Conservation (phyloP, 495 filamentous ascomycete genomes). For the Cenococcum geophilum region DNA sequence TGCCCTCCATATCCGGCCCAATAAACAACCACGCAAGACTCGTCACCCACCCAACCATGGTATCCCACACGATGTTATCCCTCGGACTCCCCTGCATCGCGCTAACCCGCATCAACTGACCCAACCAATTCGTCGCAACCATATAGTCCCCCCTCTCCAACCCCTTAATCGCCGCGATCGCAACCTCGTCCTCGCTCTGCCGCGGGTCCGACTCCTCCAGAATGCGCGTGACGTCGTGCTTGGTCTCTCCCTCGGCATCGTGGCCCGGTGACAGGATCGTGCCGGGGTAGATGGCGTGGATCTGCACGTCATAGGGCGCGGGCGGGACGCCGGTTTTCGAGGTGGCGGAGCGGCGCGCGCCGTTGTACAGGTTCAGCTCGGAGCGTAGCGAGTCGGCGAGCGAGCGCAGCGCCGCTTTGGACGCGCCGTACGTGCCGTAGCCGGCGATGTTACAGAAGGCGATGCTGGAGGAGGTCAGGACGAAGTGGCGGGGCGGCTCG, state of each 20-base stretch:
- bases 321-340: conserved; percentile 33
- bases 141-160: conserved; percentile 77
- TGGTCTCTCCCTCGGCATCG: conserved; percentile 70
- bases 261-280: conserved; percentile 71
- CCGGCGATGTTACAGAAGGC: conserved; percentile 73
- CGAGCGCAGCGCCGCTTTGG: conserved; percentile 78
- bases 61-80: conserved; percentile 58
- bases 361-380: conserved; percentile 78
- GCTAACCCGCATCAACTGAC: conserved; percentile 59
- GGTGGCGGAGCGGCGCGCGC: conserved; percentile 43
- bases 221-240: conserved; percentile 73
- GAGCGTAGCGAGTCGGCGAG: conserved; percentile 76
- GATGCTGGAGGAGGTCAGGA: conserved; percentile 76
- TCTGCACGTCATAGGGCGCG: conserved; percentile 55
- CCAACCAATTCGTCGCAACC: conserved; percentile 64
- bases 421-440: conserved; percentile 79
- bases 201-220: conserved; percentile 76
- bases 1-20: conserved; percentile 51
- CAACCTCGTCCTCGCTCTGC: conserved; percentile 73
- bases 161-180: conserved; percentile 57
- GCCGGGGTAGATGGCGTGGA: conserved; percentile 80
- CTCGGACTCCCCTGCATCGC: conserved; percentile 51
- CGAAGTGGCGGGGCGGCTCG: conserved; percentile 59
- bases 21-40: conserved; percentile 57
- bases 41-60: conserved; percentile 51